Evolutionary conservation across 2,329 filamentous ascomycete genomes (phyloP).

Genomic region (Colletotrichum noveboracense): DNA sequence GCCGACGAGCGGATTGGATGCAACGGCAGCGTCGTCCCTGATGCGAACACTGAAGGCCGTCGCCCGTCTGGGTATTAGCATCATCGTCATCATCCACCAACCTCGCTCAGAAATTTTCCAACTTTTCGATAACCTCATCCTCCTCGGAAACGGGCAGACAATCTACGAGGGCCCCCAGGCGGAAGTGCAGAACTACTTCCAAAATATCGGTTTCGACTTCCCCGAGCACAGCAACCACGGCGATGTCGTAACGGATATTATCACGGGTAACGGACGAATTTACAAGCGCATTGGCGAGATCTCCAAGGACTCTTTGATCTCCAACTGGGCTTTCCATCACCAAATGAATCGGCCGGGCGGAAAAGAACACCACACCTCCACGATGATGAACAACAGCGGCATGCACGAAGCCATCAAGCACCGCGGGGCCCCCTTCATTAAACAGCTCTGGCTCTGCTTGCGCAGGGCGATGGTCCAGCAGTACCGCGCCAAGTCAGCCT

Average conservation of each 20-base stretch:
- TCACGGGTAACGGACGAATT: slow-evolving; percentile 58
- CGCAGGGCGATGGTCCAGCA: slow-evolving; percentile 61
- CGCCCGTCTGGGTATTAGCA: slow-evolving; percentile 59
- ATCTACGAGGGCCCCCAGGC: slow-evolving; percentile 57
- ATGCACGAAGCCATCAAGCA: slow-evolving; percentile 51
- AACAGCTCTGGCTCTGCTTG: slow-evolving; percentile 59
- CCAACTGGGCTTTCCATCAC: slow-evolving; percentile 47
- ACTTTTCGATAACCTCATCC: slow-evolving; percentile 59
- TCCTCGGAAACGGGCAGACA: slow-evolving; percentile 58
- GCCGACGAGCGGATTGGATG: slow-evolving; percentile 59
- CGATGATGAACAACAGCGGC: slow-evolving; percentile 41
- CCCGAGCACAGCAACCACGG: slow-evolving; percentile 56
- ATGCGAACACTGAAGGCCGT: slow-evolving; percentile 60
- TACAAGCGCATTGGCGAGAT: slow-evolving; percentile 54
- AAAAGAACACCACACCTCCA: slow-evolving; percentile 26
- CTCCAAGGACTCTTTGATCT: slow-evolving; percentile 53
- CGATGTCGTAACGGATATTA: slow-evolving; percentile 66
- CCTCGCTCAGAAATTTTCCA: slow-evolving; percentile 64
- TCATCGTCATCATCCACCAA: slow-evolving; percentile 65
- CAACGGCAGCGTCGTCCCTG: slow-evolving; percentile 59
- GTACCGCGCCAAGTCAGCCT: slow-evolving; percentile 53
- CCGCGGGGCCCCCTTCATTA: slow-evolving; percentile 52
- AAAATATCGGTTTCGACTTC: slow-evolving; percentile 56
- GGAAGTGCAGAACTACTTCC: slow-evolving; percentile 53
- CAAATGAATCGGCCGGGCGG: slow-evolving; percentile 31